A percentile compares a stretch with the other conserved stretches of the same genome.
These are phyloP conservation scores for Tolypocladium ophioglossoides DNA, from an alignment of 2,329 filamentous ascomycete species.

Conservation along the genomic window DNA sequence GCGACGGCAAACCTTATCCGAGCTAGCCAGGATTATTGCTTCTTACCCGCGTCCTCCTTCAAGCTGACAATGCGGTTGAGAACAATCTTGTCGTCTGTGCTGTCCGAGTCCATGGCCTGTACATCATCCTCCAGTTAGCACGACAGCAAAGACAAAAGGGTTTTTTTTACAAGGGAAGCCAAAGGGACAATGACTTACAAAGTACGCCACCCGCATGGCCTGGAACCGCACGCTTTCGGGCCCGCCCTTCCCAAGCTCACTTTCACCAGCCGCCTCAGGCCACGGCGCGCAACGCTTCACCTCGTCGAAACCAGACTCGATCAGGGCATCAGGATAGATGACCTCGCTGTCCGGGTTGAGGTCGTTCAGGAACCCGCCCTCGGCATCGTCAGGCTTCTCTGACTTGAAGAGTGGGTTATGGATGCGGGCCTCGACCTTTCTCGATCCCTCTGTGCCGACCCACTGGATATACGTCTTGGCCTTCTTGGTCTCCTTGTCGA, in stretches of 20 bases:
- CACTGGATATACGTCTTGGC: conserved; percentile 86
- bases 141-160: not conserved
- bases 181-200: conserved; percentile 34
- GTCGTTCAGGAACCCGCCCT: conserved; percentile 73
- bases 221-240: conserved; percentile 80
- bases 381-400: conserved; percentile 66
- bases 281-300: conserved; percentile 64
- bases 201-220: conserved; percentile 75
- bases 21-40: not conserved
- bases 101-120: conserved; percentile 66
- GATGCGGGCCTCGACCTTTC: conserved; percentile 63
- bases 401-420: conserved; percentile 81
- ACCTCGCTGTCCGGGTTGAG: conserved; percentile 78
- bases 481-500: conserved; percentile 60
- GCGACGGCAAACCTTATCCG: not conserved
- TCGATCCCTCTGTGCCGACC: conserved; percentile 58
- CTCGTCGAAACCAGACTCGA: conserved; percentile 77
- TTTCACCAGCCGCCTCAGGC: conserved; percentile 69
- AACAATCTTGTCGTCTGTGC: conserved; percentile 67
- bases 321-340: conserved; percentile 65
- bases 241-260: conserved; percentile 52
- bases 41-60: conserved; percentile 76
- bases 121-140: conserved; percentile 1
- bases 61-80: conserved; percentile 86
- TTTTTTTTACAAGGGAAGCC: not conserved